Base-by-base conservation (phyloP, 805 yeast genomes). In the Candida patagonica region DNA sequence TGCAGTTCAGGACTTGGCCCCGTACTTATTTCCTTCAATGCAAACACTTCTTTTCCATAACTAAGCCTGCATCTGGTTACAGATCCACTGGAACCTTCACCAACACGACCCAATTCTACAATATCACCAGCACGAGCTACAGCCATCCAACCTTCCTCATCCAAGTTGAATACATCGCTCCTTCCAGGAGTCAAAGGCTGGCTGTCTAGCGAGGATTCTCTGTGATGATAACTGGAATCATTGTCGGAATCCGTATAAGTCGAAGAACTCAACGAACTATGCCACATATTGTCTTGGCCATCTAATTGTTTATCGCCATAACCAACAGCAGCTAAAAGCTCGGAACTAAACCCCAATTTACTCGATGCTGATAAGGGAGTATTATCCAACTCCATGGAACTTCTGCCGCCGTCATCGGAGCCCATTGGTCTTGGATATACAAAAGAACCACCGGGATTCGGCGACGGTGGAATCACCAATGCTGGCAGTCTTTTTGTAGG, bases 51-150 rank as follows among this genome's bases (percentile, higher is more conserved):
- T 19, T 66, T 56, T 6, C 82, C 80, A 31, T 70, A 53, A 42
- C 64, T 66, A 38, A 89, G 65, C 42, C 65, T 65, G 59, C 97
- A 89, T 56, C 85, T 79, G 16, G 80, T 71, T 8, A 89, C 98
- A 8, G 84, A 71, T 0, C 97, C 98, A 12, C 96, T 95, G 26
- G 85, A 80, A 13, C 98, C 98, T 63, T 92, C 97, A 15, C 98
- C 98, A 17, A 89, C 60, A 22, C 74, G 70, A 16, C 77, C 78
- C 27, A 88, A 47, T 40, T 84, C 86, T 6, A 73, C 65, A 26
- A 92, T 83, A 33, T 76, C 72, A 37, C 74, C 73, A 22, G 66
- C 59, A 40, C 73, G 68, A 10, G 81, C 77, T 1, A 78, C 63
- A 3, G 59, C 50, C 47, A 74, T 71, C 96, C 96, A 88, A 38